Base-by-base conservation (phyloP, 1,284 basidiomycete species). In the Sporisorium scitamineum region DNA sequence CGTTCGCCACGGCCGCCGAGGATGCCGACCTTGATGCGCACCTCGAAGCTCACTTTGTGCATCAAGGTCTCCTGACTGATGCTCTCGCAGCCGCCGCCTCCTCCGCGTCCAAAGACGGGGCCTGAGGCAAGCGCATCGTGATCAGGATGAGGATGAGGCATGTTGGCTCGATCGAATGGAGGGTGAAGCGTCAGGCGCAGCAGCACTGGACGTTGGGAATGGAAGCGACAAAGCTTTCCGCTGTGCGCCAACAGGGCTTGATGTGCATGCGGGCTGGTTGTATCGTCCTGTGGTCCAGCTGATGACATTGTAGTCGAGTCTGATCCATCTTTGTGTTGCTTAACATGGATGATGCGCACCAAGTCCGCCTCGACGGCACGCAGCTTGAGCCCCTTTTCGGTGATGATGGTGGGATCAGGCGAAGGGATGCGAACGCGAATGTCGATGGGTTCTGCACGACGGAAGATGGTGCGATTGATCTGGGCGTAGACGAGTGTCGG, bases 211-310 rank as follows among this genome's bases (percentile, higher is more conserved):
- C 73, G 67, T 26, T 76, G 68, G 10, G 80, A 78, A 39, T 82
- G 72, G 55, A 84, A 84, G 27, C 83, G 79, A 42, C 83, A 84
- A 14, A 80, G 69, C 68, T 84, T 84, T 29, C 83, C 83, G 22
- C 71, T 80, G 45, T 79, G 72, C 5, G 82, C 80, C 10, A 84
- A 58, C n/a, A 83, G 41, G 6, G 79, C 70, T 62, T 82, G 76
- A 24, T 80, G 72, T 0, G 50, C 62, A 27, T 68, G 8, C 13
- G 63, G 61, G 14, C 58, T 34, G 0, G n/a, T 37, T 4, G 32
- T 48, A 9, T 10, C 18, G 20, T 29, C 32, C 20, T 22, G 47
- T n/a, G 16, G 10, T 37, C 18, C 24, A 14, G 31, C 11, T 3
- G 20, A 31, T 18, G 7, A 16, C 39, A n/a, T n/a, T n/a, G n/a